Evolutionary conservation across 768 basidiomycete species (phyloP), one percentile per base, ranked within the genome.

Genomic region (Psilocybe sp.): DNA sequence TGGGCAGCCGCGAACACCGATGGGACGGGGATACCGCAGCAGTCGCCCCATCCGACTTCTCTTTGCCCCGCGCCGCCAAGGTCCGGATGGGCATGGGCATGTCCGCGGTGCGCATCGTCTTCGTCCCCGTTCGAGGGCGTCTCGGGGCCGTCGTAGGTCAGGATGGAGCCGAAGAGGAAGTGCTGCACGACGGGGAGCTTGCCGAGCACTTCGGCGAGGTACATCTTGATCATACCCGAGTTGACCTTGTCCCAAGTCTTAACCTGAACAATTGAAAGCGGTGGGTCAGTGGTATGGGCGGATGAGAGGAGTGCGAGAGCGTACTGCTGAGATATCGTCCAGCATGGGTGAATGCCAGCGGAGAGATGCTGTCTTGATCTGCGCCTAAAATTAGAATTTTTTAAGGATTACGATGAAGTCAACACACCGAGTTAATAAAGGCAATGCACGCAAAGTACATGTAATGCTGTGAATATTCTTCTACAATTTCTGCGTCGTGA

Each of bases 301-400:
- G 38, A 11, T 40, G 46, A 10, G 20, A 42, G 20, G 20, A 44
- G 46, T 48, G 53, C 20, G 9, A 13, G 5, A 11, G 70, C 64
- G 31, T 56, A 74, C 93, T 0, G 87, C 92, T 1, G 93, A 95
- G 48, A 98, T 98, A 62, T 98, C 96, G 65, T 98, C 92, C 6
- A 99, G 80, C 96, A 99, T 98, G 1, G 96, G 96, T 0, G 93
- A 97, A 70, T 99, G 96, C 96, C 96, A 99, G 45, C 93, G 80
- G 0, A 98, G 76, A 0, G 94, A 94, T 0, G 95, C 94, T 0
- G 94, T 92, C 65, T 98, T 98, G 56, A 98, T 92, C 91, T 95
- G 53, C 11, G 19, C 16, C 36, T 19, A 43, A 10, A 35, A 15
- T 28, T 9, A 51, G 18, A 46, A 44, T 9, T 13, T 34, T 14